Base-by-base conservation (phyloP, 331 rosid genomes). In the Rosa hybrid region DNA sequence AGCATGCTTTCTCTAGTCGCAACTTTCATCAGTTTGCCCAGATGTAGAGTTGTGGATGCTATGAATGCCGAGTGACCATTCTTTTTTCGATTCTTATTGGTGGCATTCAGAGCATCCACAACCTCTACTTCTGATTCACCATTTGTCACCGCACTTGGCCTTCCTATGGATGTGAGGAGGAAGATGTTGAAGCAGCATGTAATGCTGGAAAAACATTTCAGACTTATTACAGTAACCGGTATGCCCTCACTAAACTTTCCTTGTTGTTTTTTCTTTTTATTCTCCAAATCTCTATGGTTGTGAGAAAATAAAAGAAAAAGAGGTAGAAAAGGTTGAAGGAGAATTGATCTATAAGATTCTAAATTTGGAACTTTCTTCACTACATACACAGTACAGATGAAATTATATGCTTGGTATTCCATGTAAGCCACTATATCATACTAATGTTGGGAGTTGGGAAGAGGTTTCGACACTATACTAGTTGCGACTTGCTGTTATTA, bases 11-110 rank as follows among this genome's bases (percentile, higher is more conserved):
- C 44, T 64, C 20, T 12, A 65, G 23, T 5, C 34, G 71, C n/a
- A 16, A 16, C 12, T 38, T 34, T 34, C 46, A 34, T 65, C 23
- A 34, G 71, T 65, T 34, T 34, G 12, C 21, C 38, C 71, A 65
- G 71, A 34, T 65, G 71, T 3, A 65, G 71, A 34, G 46, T 34
- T 65, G 46, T 16, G 71, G 71, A 65, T 34, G 45, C 71, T 65
- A 65, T 34, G 71, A 65, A 65, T 65, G 21, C 23, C 8, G 1
- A 34, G 71, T 13, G 41, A 30, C 39, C 63, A 8, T n/a, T 62
- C 17, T 25, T 23, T 25, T 62, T 4, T 12, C 17, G 18, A 12
- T 64, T 64, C 44, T 12, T 6, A 14, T 7, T 64, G 68, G 68
- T 5, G 34, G 70, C 17, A 60, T 64, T 30, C 70, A 30, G 70